These are phyloP conservation scores for Oryza brachyantha DNA, from an alignment of 176 grass and related monocot species.

Conservation along the genomic window DNA sequence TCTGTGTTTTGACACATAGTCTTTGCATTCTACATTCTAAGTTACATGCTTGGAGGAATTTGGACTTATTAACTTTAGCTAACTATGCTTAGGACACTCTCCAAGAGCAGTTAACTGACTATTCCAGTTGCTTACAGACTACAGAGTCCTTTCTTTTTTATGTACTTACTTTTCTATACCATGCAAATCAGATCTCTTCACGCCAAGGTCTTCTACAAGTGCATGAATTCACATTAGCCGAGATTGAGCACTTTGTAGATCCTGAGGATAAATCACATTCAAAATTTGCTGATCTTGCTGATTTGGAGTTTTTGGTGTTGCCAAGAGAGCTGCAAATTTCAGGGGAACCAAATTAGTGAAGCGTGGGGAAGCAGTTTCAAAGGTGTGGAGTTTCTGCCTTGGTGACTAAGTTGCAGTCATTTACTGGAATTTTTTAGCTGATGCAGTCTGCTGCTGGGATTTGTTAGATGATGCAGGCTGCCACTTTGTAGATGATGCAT, in stretches of 20 bases:
- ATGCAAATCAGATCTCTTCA: slow-evolving; percentile 59
- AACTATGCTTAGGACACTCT: too few species aligned
- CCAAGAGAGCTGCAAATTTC: slow-evolving; percentile 66
- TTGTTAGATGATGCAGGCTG: too few species aligned
- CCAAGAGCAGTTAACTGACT: not conserved
- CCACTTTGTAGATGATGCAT: too few species aligned
- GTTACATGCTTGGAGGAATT: not conserved
- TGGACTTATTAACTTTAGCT: not conserved
- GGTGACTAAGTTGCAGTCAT: not conserved
- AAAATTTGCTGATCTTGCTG: slow-evolving; percentile 72
- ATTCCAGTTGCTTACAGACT: too few species aligned
- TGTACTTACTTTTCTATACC: slow-evolving; percentile 10
- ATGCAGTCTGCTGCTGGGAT: too few species aligned
- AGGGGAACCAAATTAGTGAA: slow-evolving; percentile 52
- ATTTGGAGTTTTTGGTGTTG: slow-evolving; percentile 73
- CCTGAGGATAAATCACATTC: slow-evolving; percentile 79
- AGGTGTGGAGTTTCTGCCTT: slow-evolving; percentile 34
- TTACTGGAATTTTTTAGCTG: too few species aligned
- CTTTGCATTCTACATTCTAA: not conserved
- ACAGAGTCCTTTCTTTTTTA: not conserved
- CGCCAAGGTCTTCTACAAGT: slow-evolving; percentile 88
- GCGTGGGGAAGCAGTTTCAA: slow-evolving; percentile 63
- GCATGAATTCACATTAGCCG: slow-evolving; percentile 78
- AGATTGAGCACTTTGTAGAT: slow-evolving; percentile 92
- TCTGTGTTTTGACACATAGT: slow-evolving; percentile 4